Base-by-base conservation (phyloP, 495 filamentous ascomycete species). In the Neurospora sp. region DNA sequence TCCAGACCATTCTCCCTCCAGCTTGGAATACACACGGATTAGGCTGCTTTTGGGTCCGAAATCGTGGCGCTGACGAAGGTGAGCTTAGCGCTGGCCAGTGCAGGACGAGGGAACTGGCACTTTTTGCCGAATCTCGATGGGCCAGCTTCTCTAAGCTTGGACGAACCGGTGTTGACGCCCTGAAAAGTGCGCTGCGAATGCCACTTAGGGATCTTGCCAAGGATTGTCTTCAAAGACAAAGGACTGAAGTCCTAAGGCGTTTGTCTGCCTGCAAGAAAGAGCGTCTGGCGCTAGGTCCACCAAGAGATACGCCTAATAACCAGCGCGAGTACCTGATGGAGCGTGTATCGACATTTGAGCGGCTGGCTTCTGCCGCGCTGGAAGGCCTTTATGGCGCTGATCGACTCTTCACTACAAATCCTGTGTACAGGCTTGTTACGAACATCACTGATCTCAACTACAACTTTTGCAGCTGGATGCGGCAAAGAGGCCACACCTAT, bases 21-120 rank as follows among this genome's bases (percentile, higher is more conserved):
- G 73, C 90, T 1, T 54, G 78, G 11, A 72, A 82, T 9, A 70
- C 62, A 3, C 78, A 87, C 1, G 81, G 80, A n/a, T 85, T 90
- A 12, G 90, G 90, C 0, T 91, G 86, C 79, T 84, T 79, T 54
- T 46, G 90, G n/a, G 85, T 93, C 0, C 82, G 84, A 6, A 92
- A 91, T 77, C 84, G 83, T 11, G 84, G 87, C 12, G 82, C 83
- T 40, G 75, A 83, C 46, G 77, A 85, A 38, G 31, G 73, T 11
- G 37, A 46, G 60, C n/a, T 76, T 6, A 73, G 39, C 27, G 38
- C 73, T 7, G 73, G 40, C 9, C 16, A 83, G 38, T 82, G 83
- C 12, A 69, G 82, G 27, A 66, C 9, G 8, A 72, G 79, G 7
- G 86, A 87, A 72, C 71, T 72, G 5, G 74, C 41, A n/a, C 81